These are phyloP conservation scores for Gossypium turneri DNA, from an alignment of 345 rosid genomes.

Conservation along the genomic window DNA sequence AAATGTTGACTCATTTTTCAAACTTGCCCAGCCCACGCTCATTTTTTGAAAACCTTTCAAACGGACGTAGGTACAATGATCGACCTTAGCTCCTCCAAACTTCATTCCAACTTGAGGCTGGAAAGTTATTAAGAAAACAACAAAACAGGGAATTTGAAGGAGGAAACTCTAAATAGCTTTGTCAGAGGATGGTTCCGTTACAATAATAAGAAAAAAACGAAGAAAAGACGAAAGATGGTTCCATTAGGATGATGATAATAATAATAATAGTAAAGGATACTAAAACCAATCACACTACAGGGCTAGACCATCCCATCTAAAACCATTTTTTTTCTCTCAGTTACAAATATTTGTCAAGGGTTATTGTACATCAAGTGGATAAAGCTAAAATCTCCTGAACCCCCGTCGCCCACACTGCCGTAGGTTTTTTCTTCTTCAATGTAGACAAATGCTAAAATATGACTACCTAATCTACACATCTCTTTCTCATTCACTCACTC, in stretches of 20 bases:
- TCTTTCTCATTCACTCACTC: conserved; percentile 2
- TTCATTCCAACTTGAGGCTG: no score
- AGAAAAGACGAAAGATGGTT: not conserved
- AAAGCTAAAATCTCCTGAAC: conserved; percentile 37
- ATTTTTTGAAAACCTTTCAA: no score
- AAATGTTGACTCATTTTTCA: no score
- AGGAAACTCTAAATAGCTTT: conserved; percentile 13
- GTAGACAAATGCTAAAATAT: conserved; percentile 55
- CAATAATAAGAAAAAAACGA: not conserved
- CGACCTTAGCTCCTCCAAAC: no score
- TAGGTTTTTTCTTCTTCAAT: conserved; percentile 36
- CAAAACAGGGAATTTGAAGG: not conserved
- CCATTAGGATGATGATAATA: conserved; percentile 1
- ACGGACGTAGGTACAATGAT: no score
- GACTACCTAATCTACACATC: conserved; percentile 67
- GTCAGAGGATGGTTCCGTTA: conserved; percentile 23
- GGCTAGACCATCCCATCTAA: conserved; percentile 34
- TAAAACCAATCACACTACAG: conserved; percentile 23
- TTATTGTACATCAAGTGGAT: conserved; percentile 56
- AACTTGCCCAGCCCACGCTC: no score
- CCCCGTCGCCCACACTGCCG: conserved; percentile 26
- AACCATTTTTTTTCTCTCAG: conserved; percentile 31
- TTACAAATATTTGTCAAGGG: conserved; percentile 39
- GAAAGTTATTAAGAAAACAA: no score
- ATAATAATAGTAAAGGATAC: conserved; percentile 7